These are phyloP conservation scores for Diplodia sapinea DNA, from an alignment of 2,329 filamentous ascomycete genomes.

Conservation along the genomic window DNA sequence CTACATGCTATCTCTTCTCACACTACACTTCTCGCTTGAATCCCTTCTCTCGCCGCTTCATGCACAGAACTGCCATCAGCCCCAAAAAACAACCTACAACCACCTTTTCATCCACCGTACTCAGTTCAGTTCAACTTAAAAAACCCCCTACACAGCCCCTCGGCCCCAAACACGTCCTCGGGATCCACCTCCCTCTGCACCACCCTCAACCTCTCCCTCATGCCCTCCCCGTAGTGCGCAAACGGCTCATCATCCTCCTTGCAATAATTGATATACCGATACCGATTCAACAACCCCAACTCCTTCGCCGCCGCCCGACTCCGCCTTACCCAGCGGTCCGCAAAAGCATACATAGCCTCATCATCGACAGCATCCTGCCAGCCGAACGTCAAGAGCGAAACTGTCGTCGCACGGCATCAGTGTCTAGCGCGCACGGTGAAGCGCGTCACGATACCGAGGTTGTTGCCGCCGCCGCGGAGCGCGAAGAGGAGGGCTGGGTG, in stretches of 20 bases:
- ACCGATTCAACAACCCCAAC: constrained; percentile 26
- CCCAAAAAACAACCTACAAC: too few species aligned
- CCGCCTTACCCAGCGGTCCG: neutral
- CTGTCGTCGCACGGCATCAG: neutral
- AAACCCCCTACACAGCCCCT: neutral
- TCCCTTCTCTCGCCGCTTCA: too few species aligned
- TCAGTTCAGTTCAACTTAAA: constrained; percentile 10
- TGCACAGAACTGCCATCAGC: too few species aligned
- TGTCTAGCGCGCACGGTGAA: constrained; percentile 35
- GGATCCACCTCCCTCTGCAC: constrained; percentile 31
- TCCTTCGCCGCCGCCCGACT: constrained; percentile 4
- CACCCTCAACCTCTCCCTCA: constrained; percentile 15
- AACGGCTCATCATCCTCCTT: constrained; percentile 28
- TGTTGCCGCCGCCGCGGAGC: constrained; percentile 46
- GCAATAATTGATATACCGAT: constrained; percentile 31
- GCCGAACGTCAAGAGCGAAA: neutral
- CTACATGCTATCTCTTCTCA: too few species aligned
- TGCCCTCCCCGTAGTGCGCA: constrained; percentile 27
- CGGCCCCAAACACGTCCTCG: constrained; percentile 28
- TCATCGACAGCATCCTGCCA: constrained; percentile 3
- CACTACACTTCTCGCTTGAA: too few species aligned
- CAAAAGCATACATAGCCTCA: neutral
- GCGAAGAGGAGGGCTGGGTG: constrained; percentile 44
- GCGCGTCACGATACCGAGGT: constrained; percentile 48
- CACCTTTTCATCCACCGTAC: too few species aligned